Percentiles rank a stretch among this genome's conserved stretches.
Conservation (phyloP, 495 filamentous ascomycete species). For the Xylaria telfairii region DNA sequence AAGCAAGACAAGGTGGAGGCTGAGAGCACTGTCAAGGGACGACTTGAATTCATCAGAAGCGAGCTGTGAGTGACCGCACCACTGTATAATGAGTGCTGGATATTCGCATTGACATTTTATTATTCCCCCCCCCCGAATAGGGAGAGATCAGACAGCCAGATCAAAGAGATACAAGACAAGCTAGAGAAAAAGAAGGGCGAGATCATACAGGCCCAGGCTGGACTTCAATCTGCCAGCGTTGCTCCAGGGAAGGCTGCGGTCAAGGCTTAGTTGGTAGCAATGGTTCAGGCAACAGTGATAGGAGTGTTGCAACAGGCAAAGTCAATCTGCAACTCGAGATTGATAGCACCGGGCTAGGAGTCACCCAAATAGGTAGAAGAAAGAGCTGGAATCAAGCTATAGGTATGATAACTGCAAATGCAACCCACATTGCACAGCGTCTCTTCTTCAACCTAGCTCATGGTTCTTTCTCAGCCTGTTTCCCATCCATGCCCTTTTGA, state of each 20-base stretch:
- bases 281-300: background rate
- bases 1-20: slow-evolving; percentile 94
- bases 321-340: background rate
- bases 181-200: slow-evolving; percentile 75
- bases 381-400: background rate
- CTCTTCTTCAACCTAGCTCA: too few relatives aligned
- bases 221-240: slow-evolving; percentile 44
- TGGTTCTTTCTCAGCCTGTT: too few relatives aligned
- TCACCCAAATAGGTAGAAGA: background rate
- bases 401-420: background rate
- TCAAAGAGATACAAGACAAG: slow-evolving; percentile 78
- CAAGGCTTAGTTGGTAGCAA: slow-evolving; percentile 25
- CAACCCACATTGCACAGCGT: background rate
- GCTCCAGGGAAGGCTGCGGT: slow-evolving; percentile 34
- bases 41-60: slow-evolving; percentile 89
- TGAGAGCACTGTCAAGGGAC: slow-evolving; percentile 83
- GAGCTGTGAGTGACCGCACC: slow-evolving; percentile 72
- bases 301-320: background rate
- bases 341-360: background rate
- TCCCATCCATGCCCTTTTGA: too few relatives aligned
- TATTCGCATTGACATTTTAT: slow-evolving; percentile 19
- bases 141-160: slow-evolving; percentile 80
- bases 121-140: slow-evolving; percentile 56
- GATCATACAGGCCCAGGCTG: slow-evolving; percentile 54
- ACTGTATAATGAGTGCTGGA: slow-evolving; percentile 29